These are phyloP conservation scores for Anthracocystis setariae DNA, from an alignment of 1,284 basidiomycete species.

Conservation along the genomic window DNA sequence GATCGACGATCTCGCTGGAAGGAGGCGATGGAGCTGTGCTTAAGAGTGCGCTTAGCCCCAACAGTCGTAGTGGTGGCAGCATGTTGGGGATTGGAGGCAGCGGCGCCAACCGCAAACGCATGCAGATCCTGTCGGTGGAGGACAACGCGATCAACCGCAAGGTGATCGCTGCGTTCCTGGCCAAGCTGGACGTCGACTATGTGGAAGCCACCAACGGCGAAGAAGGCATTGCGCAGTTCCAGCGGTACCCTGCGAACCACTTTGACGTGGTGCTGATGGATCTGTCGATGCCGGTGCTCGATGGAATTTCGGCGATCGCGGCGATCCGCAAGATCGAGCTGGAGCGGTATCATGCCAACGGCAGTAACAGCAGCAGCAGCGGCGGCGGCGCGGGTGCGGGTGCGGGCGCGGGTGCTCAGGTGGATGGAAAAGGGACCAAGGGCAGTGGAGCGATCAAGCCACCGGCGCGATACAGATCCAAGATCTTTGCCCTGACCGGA, in stretches of 20 bases:
- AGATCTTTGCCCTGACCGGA: conserved; percentile 90
- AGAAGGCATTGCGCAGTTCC: conserved; percentile 55
- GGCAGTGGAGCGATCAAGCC: conserved; percentile 9
- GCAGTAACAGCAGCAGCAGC: conserved; percentile 12
- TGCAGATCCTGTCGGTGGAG: conserved; percentile 60
- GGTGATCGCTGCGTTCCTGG: conserved; percentile 54
- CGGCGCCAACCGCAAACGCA: conserved; percentile 29
- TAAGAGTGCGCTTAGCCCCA: conserved; percentile 66
- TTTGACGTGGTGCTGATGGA: conserved; percentile 72
- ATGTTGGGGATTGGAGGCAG: conserved; percentile 19
- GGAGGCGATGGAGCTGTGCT: conserved; percentile 71
- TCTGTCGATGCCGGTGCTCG: conserved; percentile 90
- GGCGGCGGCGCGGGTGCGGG: no score
- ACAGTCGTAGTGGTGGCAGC: conserved; percentile 11
- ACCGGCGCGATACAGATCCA: conserved; percentile 60
- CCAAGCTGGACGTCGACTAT: conserved; percentile 50
- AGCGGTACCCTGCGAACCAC: conserved; percentile 41
- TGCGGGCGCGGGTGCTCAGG: not conserved
- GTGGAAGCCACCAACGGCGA: conserved; percentile 57
- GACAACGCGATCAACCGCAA: conserved; percentile 63
- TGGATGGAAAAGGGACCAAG: no score
- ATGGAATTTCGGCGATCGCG: conserved; percentile 82
- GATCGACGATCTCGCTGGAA: conserved; percentile 69
- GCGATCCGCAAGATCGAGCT: conserved; percentile 84
- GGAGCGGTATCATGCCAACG: conserved; percentile 64